A percentile compares a stretch with the other conserved stretches of the same genome.
Conservation (phyloP, 495 filamentous ascomycete species). For the Margaritispora aquatica region DNA sequence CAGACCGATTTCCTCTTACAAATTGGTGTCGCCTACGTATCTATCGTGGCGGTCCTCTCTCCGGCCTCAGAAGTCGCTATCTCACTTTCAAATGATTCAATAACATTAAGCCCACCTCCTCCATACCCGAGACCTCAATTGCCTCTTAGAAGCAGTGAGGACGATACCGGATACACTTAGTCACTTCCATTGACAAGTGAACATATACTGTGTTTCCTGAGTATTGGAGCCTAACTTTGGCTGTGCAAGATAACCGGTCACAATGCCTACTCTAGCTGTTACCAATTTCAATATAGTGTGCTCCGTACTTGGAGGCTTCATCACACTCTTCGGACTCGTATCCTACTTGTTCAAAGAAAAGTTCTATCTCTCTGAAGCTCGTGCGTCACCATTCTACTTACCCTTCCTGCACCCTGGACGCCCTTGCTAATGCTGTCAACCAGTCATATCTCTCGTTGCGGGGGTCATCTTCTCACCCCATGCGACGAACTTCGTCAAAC, state of each 20-base stretch:
- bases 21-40: neutral
- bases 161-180: constrained; percentile 35
- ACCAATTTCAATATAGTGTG: constrained; percentile 83
- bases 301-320: constrained; percentile 77
- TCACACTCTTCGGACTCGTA: constrained; percentile 81
- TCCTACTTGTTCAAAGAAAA: constrained; percentile 86
- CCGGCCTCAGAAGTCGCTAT: neutral
- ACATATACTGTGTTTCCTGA: neutral
- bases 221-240: neutral
- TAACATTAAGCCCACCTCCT: constrained; percentile 32
- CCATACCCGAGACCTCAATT: constrained; percentile 23
- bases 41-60: constrained; percentile 16
- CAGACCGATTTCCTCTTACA: no score
- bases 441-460: constrained; percentile 78
- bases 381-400: constrained; percentile 38
- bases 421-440: neutral
- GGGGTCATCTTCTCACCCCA: constrained; percentile 74
- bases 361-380: constrained; percentile 86
- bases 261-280: constrained; percentile 71
- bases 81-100: constrained; percentile 37
- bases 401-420: neutral
- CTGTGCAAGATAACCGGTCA: neutral
- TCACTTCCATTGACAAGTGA: neutral
- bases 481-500: constrained; percentile 70
- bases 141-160: constrained; percentile 23